Evolutionary conservation across 805 yeast species (phyloP), one percentile per base, ranked within the genome.

Genomic region (Pichia deserticola): DNA sequence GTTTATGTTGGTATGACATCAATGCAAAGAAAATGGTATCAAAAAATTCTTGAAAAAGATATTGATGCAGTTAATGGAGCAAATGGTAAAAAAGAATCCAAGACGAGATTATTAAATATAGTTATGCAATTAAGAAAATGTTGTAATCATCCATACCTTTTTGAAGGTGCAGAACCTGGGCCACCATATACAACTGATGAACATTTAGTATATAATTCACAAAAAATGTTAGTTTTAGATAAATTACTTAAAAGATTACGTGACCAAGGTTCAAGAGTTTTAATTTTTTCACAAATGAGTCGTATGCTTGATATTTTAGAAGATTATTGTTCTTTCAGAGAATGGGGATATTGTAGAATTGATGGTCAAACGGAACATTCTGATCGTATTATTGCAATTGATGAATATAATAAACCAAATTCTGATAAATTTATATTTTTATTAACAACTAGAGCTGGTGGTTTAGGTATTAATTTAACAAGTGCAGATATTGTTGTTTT

Each of bases 131-230:
- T 86, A 59, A 76, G 93, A 62, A 86, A 86, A 64, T 86, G 93
- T 64, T 86, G 92, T 68, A 86, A 86, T 59, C 95, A 86, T 67
- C 95, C 95, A 12, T 86, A 86, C 61, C 67, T 86, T 38, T 86
- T 86, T 59, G 93, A 86, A 63, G 95, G 95, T 41, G 93, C 92
- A 1, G 95, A 86, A 60, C 93, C 93, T 0, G 95, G 95, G 11
- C 95, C 95, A 20, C 95, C 95, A 27, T 86, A 72, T 58, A 86
- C 93, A 8, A 86, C 92, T 0, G 95, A 86, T 64, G 93, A 86
- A 62, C 95, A 86, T 68, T 72, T 86, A 62, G 82, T 86, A 35
- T 83, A 65, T 64, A 86, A 86, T 62, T 75, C 89, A 5, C 83
- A 81, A 49, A 86, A 86, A 61, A 74, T 86, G 75, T 74, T 82